Percentiles rank a stretch among this genome's conserved stretches.
phyloP scores from a whole-genome alignment of 2,329 filamentous ascomycete genomes.

The Penicillium sp. region DNA sequence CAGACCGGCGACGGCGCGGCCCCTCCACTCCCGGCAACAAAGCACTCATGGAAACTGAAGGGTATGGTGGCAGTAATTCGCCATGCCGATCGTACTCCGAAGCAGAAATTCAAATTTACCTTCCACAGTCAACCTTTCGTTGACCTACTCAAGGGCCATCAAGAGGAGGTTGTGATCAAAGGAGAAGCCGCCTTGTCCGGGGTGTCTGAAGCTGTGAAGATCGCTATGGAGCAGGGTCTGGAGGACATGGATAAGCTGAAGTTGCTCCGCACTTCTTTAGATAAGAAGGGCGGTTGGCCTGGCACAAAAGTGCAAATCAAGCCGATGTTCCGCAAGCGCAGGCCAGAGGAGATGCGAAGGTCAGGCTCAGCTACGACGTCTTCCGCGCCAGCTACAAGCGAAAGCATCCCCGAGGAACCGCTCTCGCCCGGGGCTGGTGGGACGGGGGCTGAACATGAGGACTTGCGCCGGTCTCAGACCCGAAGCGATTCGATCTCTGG shows the following conservation, averaged over 20 bases:
- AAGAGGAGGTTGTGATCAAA: conserved; percentile 92
- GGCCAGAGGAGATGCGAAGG: conserved; percentile 59
- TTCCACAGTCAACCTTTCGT: conserved; percentile 98
- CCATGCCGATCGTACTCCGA: conserved; percentile 94
- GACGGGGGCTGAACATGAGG: conserved; percentile 28
- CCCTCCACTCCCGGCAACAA: conserved; percentile 66
- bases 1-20: conserved; percentile 32
- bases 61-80: conserved; percentile 95
- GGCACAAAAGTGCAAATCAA: conserved; percentile 99
- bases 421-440: conserved; percentile 25
- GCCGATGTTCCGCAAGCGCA: conserved; percentile 95
- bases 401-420: conserved; percentile 22
- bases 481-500: conserved; percentile 85
- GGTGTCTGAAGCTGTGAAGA: conserved; percentile 83
- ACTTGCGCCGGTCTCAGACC: conserved; percentile 53
- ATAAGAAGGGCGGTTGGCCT: conserved; percentile 90
- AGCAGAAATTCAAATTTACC: conserved; percentile 99
- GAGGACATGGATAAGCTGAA: conserved; percentile 89
- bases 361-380: conserved; percentile 23
- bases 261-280: conserved; percentile 78
- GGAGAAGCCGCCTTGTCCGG: conserved; percentile 86
- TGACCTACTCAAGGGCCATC: conserved; percentile 88
- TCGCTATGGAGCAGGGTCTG: conserved; percentile 73
- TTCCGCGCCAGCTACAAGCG: conserved; percentile 8
- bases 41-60: conserved; percentile 97